Base-by-base conservation (phyloP, 129 eudicot species). In the Cynara cardunculus region DNA sequence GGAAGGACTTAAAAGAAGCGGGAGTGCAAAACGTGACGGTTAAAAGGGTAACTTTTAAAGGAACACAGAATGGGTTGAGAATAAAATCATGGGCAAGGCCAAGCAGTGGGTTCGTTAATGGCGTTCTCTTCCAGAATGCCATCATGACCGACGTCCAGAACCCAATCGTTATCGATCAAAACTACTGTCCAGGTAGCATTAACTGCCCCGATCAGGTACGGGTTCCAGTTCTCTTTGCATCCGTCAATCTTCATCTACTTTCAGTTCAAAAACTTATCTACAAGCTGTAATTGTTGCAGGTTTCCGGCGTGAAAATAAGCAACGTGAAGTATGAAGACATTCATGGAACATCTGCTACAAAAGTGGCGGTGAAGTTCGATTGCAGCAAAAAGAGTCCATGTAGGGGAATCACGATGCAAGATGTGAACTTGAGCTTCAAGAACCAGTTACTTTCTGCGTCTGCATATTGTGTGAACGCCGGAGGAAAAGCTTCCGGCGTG, bases 11-110 rank as follows among this genome's bases (percentile, higher is more conserved):
- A 3, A 74, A 87, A 2, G 96, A 90, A 74, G 77, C 81, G 13
- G 96, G 96, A 3, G 96, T 90, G 25, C 87, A 81, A 49, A 86
- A 90, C 19, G 89, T 90, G 73, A 90, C 96, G 0, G 92, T 88
- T 13, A 90, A 85, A 82, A 61, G 86, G 2, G 81, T 77, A 11
- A 88, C 88, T 0, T 90, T 90, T 69, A 86, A 78, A 1, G 90
- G 84, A 0, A 90, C 95, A 0, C 80, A 86, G 0, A 90, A 90
- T 71, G 94, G 94, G 25, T 75, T 86, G 30, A 79, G 94, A 74
- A 84, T 90, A 25, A 90, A 90, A 73, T 56, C 94, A 26, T 90
- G 94, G 94, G 94, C 86, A 11, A 84, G 83, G 39, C 90, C 90
- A 0, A 90, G 94, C 59, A 84, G 73, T 65, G 90, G 90, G 16